Evolutionary conservation across 1,139 yeast species (phyloP).

Genomic region (Pichia sp.): DNA sequence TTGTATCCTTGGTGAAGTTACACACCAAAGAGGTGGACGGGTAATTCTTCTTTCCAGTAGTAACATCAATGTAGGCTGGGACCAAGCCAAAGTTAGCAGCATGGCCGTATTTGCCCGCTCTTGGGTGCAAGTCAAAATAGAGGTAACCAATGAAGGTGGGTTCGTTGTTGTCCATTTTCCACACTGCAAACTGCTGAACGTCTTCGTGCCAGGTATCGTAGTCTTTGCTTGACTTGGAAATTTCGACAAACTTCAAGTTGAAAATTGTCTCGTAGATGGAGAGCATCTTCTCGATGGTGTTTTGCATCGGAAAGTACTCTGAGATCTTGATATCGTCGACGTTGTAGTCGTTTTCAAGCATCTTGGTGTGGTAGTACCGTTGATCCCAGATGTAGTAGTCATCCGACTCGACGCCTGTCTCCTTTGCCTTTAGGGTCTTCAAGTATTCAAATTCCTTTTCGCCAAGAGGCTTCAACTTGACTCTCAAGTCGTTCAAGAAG

Average conservation of each 20-base stretch:
- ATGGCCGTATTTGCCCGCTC: slow-evolving; percentile 82
- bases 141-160: slow-evolving; percentile 75
- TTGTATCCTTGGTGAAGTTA: slow-evolving; percentile 75
- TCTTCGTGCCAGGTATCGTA: slow-evolving; percentile 68
- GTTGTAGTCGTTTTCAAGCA: slow-evolving; percentile 61
- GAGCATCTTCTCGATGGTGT: slow-evolving; percentile 65
- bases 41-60: slow-evolving; percentile 47
- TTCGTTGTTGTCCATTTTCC: slow-evolving; percentile 50
- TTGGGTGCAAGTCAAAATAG: slow-evolving; percentile 77
- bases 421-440: slow-evolving; percentile 50
- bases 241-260: slow-evolving; percentile 59
- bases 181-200: slow-evolving; percentile 70
- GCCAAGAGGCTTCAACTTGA: slow-evolving; percentile 57
- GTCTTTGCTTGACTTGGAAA: slow-evolving; percentile 33
- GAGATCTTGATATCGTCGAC: slow-evolving; percentile 70
- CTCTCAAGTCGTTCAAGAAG: slow-evolving; percentile 59
- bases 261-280: slow-evolving; percentile 64
- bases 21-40: slow-evolving; percentile 81
- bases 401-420: slow-evolving; percentile 36
- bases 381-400: slow-evolving; percentile 72
- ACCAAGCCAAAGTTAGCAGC: slow-evolving; percentile 76
- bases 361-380: slow-evolving; percentile 57
- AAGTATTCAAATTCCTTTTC: slow-evolving; percentile 48
- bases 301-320: slow-evolving; percentile 72
- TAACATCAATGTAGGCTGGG: slow-evolving; percentile 52